phyloP scores from a whole-genome alignment of 371 early-diverging fungal species.

The Syncephalis plumigaleata region DNA sequence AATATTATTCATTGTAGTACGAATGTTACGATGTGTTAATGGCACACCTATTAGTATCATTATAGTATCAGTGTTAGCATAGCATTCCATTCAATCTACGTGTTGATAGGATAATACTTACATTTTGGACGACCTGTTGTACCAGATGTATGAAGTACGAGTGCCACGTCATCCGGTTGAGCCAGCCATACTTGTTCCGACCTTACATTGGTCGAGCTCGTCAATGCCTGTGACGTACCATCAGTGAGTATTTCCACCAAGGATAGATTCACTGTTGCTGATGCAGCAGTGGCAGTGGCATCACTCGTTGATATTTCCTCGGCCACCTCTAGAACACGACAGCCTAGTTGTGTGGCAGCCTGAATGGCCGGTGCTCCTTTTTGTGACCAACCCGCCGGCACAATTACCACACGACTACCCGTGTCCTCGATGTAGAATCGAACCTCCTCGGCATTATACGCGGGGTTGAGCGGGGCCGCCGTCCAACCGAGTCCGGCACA shows the following conservation, averaged over 20 bases:
- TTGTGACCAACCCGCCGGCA: constrained; percentile 27
- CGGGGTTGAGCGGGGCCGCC: constrained; percentile 64
- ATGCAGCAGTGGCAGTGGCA: too few species aligned
- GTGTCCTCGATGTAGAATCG: constrained; percentile 66
- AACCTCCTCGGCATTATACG: constrained; percentile 52
- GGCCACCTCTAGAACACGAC: too few species aligned
- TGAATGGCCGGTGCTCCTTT: constrained; percentile 30
- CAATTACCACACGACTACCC: constrained; percentile 35
- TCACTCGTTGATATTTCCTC: too few species aligned
- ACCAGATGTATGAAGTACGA: constrained; percentile 66
- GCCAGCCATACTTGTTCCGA: constrained; percentile 5
- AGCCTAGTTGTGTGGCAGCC: constrained; percentile 31
- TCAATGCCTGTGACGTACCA: too few species aligned
- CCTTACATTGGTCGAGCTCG: too few species aligned
- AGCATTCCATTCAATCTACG: background rate
- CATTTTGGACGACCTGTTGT: constrained; percentile 75
- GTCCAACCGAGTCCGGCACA: constrained; percentile 36
- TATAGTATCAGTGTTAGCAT: background rate
- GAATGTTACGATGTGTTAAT: constrained; percentile 61
- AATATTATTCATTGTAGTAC: constrained; percentile 57
- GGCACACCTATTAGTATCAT: constrained; percentile 39
- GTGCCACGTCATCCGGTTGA: constrained; percentile 37
- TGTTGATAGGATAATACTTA: constrained; percentile 5
- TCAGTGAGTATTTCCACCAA: too few species aligned
- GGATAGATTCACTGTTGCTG: too few species aligned